Conservation (phyloP, 306 rosid genomes). For the Corylus heterophylla region DNA sequence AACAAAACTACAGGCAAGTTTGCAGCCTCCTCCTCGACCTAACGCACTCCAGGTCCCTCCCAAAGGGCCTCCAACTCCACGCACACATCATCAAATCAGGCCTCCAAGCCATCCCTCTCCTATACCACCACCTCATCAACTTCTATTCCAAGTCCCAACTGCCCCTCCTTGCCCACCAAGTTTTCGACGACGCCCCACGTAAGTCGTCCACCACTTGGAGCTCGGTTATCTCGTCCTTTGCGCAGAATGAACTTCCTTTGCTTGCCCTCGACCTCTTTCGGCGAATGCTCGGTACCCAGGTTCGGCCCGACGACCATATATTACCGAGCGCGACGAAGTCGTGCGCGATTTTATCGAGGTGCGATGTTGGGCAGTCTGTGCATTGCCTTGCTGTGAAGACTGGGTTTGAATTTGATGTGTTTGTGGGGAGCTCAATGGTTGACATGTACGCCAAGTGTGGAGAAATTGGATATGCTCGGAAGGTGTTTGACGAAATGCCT, state of each 20-base stretch:
- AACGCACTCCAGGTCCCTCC: conserved; percentile 59
- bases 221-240: conserved; percentile 68
- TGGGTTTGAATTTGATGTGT: conserved; percentile 51
- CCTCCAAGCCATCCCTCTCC: conserved; percentile 54
- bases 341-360: conserved; percentile 47
- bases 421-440: conserved; percentile 71
- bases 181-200: conserved; percentile 47
- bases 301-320: conserved; percentile 63
- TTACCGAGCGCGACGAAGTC: conserved; percentile 73
- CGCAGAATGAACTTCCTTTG: conserved; percentile 71
- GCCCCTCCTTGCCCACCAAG: conserved; percentile 47
- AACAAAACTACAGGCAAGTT: conserved; percentile 42
- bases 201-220: conserved; percentile 77
- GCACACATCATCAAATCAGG: conserved; percentile 69
- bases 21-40: conserved; percentile 56
- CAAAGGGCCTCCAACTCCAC: conserved; percentile 75
- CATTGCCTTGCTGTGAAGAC: conserved; percentile 62
- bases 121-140: conserved; percentile 73
- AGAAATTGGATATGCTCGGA: conserved; percentile 42
- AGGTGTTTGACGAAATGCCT: conserved; percentile 74
- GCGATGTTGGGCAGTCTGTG: conserved; percentile 44
- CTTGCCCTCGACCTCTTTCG: conserved; percentile 62
- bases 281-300: conserved; percentile 51
- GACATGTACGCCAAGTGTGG: conserved; percentile 75
- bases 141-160: conserved; percentile 71